Evolutionary conservation across 768 basidiomycete genomes (phyloP), one percentile per base, ranked within the genome.

Genomic region (Chiua virens): DNA sequence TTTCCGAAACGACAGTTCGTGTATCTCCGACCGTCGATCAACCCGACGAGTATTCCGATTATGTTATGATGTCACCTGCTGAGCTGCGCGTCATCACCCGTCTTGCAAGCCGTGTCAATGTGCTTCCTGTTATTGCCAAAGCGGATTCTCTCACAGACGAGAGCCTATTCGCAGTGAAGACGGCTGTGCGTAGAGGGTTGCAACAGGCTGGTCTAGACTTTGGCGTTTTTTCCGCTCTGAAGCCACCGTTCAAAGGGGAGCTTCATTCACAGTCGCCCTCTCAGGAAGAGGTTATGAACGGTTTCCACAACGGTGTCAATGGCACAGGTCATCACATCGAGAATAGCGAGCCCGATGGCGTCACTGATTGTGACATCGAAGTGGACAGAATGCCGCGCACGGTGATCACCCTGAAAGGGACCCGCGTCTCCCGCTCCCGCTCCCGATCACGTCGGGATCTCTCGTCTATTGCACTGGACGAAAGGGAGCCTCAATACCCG

Each of bases 81-180:
- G 89, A 93, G 65, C 78, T 93, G 57, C 81, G 82, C 45, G 87
- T 92, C 59, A 85, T 94, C 59, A 79, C 80, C 36, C 80, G 92
- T 45, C 79, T 94, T 34, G 78, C 87, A 20, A 76, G 77, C 20
- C 84, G 90, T 50, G 79, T 80, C 52, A 93, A 94, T 62, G 79
- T 94, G 18, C 79, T 94, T 45, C 92, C 92, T 42, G 81, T 93
- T 46, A 79, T 94, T 56, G 86, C 87, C 14, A 86, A 75, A 52
- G 77, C 90, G 4, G 92, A 94, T 68, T 89, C 89, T 35, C 75
- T 94, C 53, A 93, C 92, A 34, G 87, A 93, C 63, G 85, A 83
- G 54, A 86, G 80, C 57, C 75, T 94, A 49, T 69, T 70, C 40
- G 79, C 81, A 41, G 77, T 92, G 44, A 92, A 92, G 74, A 71